phyloP scores from a whole-genome alignment of 345 rosid genomes.

The Aquilaria malaccensis region DNA sequence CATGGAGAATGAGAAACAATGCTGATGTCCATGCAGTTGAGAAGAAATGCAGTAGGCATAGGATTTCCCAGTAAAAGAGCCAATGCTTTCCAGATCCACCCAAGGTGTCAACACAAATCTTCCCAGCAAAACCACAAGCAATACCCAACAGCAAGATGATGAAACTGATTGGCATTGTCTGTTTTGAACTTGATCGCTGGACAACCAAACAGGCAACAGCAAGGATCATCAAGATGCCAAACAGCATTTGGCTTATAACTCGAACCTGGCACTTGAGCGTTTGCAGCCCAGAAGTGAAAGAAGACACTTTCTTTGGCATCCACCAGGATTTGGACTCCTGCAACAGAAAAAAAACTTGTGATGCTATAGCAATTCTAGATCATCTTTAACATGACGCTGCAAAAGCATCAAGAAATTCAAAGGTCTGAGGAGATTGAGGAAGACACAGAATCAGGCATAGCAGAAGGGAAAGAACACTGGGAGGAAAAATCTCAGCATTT shows the following conservation, averaged over 20 bases:
- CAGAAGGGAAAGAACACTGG: too few species aligned
- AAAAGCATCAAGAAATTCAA: too few species aligned
- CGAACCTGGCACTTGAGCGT: slow-evolving; percentile 46
- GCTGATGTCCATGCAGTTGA: slow-evolving; percentile 34
- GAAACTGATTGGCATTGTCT: slow-evolving; percentile 65
- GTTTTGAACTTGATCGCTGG: slow-evolving; percentile 57
- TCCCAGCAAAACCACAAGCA: slow-evolving; percentile 68
- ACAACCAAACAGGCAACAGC: slow-evolving; percentile 43
- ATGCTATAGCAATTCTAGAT: neutral
- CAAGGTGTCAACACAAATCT: slow-evolving; percentile 71
- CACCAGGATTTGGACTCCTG: slow-evolving; percentile 72
- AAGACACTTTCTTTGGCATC: slow-evolving; percentile 47
- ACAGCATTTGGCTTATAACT: slow-evolving; percentile 56
- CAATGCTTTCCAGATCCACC: slow-evolving; percentile 75
- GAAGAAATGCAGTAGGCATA: slow-evolving; percentile 61
- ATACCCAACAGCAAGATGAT: slow-evolving; percentile 60
- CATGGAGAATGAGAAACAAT: slow-evolving; percentile 43
- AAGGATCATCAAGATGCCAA: slow-evolving; percentile 59
- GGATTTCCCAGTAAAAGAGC: slow-evolving; percentile 66
- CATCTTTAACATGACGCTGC: neutral
- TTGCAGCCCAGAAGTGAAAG: slow-evolving; percentile 41
- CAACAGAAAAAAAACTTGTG: slow-evolving; percentile 2
- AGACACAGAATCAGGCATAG: too few species aligned
- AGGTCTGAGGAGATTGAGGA: too few species aligned
- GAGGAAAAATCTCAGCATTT: too few species aligned